phyloP scores from a whole-genome alignment of 1,284 basidiomycete genomes.

The Heterobasidion irregulare region DNA sequence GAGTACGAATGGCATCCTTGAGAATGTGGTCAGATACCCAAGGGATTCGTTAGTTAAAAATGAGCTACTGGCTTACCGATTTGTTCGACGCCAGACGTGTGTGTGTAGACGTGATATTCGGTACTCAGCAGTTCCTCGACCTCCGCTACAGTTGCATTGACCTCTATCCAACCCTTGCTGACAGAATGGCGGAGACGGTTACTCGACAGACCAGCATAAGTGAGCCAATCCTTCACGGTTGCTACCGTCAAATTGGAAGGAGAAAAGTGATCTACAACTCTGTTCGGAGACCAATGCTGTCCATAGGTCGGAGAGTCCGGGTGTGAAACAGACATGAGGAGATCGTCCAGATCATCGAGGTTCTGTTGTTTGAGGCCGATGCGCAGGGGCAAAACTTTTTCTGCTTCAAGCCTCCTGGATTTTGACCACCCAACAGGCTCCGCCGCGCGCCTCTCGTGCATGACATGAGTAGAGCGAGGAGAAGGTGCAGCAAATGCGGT shows the following conservation, averaged over 20 bases:
- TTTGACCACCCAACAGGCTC: conserved; percentile 17
- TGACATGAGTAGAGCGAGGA: conserved; percentile 14
- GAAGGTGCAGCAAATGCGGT: conserved; percentile 13
- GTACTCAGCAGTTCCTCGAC: conserved; percentile 29
- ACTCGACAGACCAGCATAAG: conserved; percentile 21
- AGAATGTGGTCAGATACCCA: neutral
- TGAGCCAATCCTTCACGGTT: conserved; percentile 30
- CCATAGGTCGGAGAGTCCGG: conserved; percentile 28
- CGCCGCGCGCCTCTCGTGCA: conserved; percentile 20
- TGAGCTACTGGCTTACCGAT: conserved; percentile 20
- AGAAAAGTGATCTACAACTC: conserved; percentile 28
- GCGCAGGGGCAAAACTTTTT: conserved; percentile 20
- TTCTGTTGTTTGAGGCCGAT: conserved; percentile 30
- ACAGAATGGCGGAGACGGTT: conserved; percentile 21
- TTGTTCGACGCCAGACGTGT: conserved; percentile 29
- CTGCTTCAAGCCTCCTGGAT: conserved; percentile 14
- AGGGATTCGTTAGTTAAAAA: neutral
- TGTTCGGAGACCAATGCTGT: conserved; percentile 25
- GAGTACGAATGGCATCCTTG: conserved; percentile 31
- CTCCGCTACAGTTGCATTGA: conserved; percentile 28
- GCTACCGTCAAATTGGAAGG: conserved; percentile 26
- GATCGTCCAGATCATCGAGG: conserved; percentile 25
- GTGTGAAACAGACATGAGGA: conserved; percentile 26
- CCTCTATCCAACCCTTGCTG: conserved; percentile 33
- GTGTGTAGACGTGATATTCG: conserved; percentile 29